Evolutionary conservation across 805 yeast genomes (phyloP).

Genomic region (Priceomyces melissophilus): DNA sequence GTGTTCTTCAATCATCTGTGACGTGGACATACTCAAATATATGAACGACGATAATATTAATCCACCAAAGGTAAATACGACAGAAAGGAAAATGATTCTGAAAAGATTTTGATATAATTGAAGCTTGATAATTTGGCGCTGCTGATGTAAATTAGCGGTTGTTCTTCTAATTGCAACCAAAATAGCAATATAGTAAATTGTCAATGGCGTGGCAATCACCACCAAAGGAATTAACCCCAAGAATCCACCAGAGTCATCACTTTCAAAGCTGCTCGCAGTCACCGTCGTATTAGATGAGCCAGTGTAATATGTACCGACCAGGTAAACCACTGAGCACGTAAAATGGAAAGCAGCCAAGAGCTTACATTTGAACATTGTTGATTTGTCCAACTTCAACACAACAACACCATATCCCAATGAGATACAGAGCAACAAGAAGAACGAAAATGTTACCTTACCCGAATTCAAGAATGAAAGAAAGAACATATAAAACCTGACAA

Average conservation of each 20-base stretch:
- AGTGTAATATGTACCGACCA: conserved; percentile 30
- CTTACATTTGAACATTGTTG: conserved; percentile 59
- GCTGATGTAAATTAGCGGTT: conserved; percentile 67
- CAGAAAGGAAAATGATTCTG: conserved; percentile 67
- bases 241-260: conserved; percentile 44
- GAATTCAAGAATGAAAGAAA: conserved; percentile 78
- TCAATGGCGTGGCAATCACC: conserved; percentile 69
- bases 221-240: conserved; percentile 58
- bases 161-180: conserved; percentile 73
- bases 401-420: conserved; percentile 95
- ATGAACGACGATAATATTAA: conserved; percentile 66
- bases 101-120: conserved; percentile 79
- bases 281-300: conserved; percentile 23
- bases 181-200: conserved; percentile 70
- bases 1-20: conserved; percentile 75
- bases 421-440: conserved; percentile 80
- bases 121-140: conserved; percentile 88
- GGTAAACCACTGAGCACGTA: conserved; percentile 31
- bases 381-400: conserved; percentile 74
- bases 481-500: conserved; percentile 66
- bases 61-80: conserved; percentile 68
- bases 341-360: conserved; percentile 40
- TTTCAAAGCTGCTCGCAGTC: conserved; percentile 44
- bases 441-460: conserved; percentile 78
- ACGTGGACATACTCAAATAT: conserved; percentile 67